Base-by-base conservation (phyloP, 345 rosid species). In the Euphorbia lathyris region DNA sequence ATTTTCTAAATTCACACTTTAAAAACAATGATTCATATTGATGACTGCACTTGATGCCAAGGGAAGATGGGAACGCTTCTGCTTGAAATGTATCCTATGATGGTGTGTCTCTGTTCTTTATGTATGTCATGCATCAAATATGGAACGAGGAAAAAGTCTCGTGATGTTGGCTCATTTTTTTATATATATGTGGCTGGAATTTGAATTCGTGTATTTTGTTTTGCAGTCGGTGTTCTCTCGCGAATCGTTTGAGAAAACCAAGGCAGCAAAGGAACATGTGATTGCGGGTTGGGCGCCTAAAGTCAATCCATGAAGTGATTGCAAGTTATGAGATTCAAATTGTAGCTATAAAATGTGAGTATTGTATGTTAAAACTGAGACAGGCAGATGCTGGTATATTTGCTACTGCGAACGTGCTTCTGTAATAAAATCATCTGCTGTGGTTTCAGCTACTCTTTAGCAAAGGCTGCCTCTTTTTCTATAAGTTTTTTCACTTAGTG, bases 201-300 rank as follows among this genome's bases (percentile, higher is more conserved):
- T 34, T 16, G 2, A 27, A 22, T 32, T 50, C 8, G 60, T 22
- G 55, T 10, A 38, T 65, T 38, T 20, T 40, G 30, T 34, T 48
- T 58, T 72, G 81, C 83, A 88, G 93, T 14, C 53, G 64, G 2
- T 85, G 51, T 92, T 89, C 79, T 65, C 88, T 30, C 81, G 79
- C 3, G 94, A 85, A 58, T 86, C 94, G 5, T 95, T 92, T 26
- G 74, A 70, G 80, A 90, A 92, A 77, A 95, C 99, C 9, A 89
- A 80, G 74, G 70, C 88, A 1, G 79, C 74, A 9, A 75, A 82
- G 63, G 84, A 90, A 78, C 47, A 86, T 57, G 85, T 95, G 75
- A 73, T 95, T 63, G 83, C 96, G 0, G 98, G 99, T 22, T 92
- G 99, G 99, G 92, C 63, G 27, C 82, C 86, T 0, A 90, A 95